Evolutionary conservation across 2,329 filamentous ascomycete species (phyloP), one percentile per base, ranked within the genome.

Genomic region (Beauveria brongniartii): DNA sequence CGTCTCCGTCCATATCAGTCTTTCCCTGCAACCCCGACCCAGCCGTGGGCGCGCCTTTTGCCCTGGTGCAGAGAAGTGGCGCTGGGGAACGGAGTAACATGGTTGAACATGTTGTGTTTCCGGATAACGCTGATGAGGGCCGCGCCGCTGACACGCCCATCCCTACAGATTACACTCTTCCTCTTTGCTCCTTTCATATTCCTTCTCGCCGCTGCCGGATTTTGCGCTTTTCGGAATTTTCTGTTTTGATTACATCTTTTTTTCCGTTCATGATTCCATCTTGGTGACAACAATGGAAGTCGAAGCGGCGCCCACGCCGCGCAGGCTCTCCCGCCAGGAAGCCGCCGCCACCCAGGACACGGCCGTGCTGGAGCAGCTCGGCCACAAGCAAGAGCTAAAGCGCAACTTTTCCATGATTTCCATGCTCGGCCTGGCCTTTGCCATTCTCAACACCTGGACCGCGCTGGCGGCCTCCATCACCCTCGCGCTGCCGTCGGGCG

Each of bases 401-500:
- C 75, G 80, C 53, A 80, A 79, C 68, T 81, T 82, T 63, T 79
- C 77, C 62, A 75, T 74, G 67, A 60, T 79, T 4, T 78, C 73
- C 30, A 79, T 80, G 73, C 72, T 80, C 3, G 77, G 77, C 9
- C 72, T 80, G 26, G 77, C 77, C 9, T 79, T 80, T 62, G 77
- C 77, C 63, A 79, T 80, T 55, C 75, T 80, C 63, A 80, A 80
- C 71, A 77, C 74, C 61, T 80, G 78, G 78, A 80, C 78, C 0
- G 78, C 78, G 6, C 72, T 80, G 51, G 75, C 78, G 8, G 76
- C 78, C 3, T 79, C 77, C 12, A 74, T 81, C 61, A 72, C 70
- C 16, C 69, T 80, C 12, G 78, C 78, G 22, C 76, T 92, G 37
- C 87, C 89, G 1, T 88, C 84, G 16, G 90, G 90, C 47, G 90